Conservation (phyloP, 495 filamentous ascomycete species). For the Mytilinidion resinicola region DNA sequence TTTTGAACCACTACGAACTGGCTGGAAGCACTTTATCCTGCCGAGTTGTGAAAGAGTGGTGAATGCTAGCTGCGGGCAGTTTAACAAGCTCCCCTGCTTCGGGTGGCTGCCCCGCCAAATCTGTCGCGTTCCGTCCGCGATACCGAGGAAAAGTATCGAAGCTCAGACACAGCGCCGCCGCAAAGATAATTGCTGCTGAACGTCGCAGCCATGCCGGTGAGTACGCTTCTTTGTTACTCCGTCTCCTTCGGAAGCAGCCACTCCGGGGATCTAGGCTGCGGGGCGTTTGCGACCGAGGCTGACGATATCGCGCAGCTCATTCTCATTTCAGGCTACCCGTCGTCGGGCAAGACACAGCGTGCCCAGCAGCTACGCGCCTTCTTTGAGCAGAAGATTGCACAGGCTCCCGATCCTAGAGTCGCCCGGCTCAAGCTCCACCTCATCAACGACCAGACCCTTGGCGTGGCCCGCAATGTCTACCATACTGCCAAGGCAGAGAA, state of each 20-base stretch:
- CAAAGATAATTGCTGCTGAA: not conserved
- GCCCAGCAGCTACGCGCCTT: conserved; percentile 66
- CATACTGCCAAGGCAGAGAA: conserved; percentile 72
- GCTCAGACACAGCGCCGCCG: no score
- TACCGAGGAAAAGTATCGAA: not conserved
- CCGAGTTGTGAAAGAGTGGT: no score
- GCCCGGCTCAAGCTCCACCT: conserved; percentile 56
- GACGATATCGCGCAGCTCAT: conserved; percentile 65
- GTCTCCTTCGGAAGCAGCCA: not conserved
- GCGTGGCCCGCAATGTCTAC: conserved; percentile 57
- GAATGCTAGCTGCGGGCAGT: no score
- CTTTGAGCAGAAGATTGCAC: conserved; percentile 52
- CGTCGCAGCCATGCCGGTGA: not conserved
- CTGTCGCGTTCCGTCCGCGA: not conserved
- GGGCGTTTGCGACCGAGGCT: no score
- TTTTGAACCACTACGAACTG: no score
- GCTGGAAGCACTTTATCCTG: no score
- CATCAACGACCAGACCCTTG: conserved; percentile 61
- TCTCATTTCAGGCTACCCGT: conserved; percentile 85
- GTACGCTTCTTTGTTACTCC: not conserved
- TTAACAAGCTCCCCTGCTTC: no score
- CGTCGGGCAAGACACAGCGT: conserved; percentile 86
- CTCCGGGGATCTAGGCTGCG: not conserved
- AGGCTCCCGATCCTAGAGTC: conserved; percentile 43
- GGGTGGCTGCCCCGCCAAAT: not conserved